Conservation (phyloP, 768 basidiomycete genomes). For the Boletus rubroflammeus region DNA sequence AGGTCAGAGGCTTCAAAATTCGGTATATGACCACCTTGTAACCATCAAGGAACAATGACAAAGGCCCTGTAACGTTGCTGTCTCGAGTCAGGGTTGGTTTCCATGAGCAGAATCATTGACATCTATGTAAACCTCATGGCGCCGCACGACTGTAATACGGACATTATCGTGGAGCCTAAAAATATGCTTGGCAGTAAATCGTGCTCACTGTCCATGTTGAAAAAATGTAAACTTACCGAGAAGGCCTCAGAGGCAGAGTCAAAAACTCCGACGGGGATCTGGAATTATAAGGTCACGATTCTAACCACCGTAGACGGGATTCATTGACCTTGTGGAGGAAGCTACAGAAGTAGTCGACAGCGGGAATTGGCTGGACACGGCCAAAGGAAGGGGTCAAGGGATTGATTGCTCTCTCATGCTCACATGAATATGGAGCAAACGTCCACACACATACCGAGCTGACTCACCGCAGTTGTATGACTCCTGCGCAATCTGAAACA, state of each 20-base stretch:
- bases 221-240: background rate
- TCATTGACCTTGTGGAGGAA: background rate
- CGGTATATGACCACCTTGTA: background rate
- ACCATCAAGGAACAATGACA: background rate
- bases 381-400: background rate
- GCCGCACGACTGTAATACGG: background rate
- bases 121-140: background rate
- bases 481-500: background rate
- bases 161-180: slow-evolving; percentile 1
- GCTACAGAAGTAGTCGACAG: background rate
- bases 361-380: background rate
- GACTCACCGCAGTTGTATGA: background rate
- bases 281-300: background rate
- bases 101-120: background rate
- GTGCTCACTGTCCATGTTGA: background rate
- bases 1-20: background rate
- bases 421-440: no score
- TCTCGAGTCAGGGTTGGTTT: background rate
- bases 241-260: background rate
- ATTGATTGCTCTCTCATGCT: background rate
- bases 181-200: background rate
- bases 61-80: background rate
- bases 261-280: background rate
- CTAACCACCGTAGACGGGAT: background rate
- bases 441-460: background rate